Evolutionary conservation across 306 rosid genomes (phyloP), one percentile per base, ranked within the genome.

Genomic region (Cucumis cinereus): DNA sequence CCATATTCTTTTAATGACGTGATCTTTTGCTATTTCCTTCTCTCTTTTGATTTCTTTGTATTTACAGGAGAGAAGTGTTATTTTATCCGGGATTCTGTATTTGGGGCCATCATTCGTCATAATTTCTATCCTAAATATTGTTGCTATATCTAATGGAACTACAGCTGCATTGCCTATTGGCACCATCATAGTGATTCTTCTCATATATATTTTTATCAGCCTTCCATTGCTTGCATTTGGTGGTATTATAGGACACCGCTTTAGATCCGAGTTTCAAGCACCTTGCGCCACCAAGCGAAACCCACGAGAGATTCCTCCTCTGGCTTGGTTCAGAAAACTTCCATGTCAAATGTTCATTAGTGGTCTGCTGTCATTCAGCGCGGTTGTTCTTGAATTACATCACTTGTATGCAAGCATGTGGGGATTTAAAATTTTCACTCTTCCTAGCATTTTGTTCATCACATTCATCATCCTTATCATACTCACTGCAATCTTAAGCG

Each of bases 191-290:
- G 87, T 85, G 68, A 84, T 93, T 83, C 78, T 90, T 80, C 76
- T 81, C 70, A 63, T 90, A 77, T 83, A 83, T 47, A n/a, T 66
- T 63, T 87, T 90, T 53, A 82, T 89, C 28, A 81, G 83, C 62
- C 71, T 90, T 60, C 98, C 97, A 10, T 85, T 91, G 85, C 97
- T 93, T 78, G 90, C 83, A 55, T 87, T 93, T 10, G 98, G 98
- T n/a, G 98, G 96, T 82, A 55, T 91, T 72, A 68, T 87, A 68
- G 97, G 97, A 74, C 80, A 84, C 52, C 82, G 83, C 24, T 68
- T 82, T 26, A 82, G 91, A 73, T 88, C 90, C 11, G 86, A 85
- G 60, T 89, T 93, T 87, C 91, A 84, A 74, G 85, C 80, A 15
- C 85, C 87, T 74, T 84, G 90, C 67, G 84, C 84, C 22, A 81